Percentiles rank a stretch among this genome's conserved stretches.
phyloP scores from a whole-genome alignment of 495 filamentous ascomycete species.

The Penicillium robsamsonii region DNA sequence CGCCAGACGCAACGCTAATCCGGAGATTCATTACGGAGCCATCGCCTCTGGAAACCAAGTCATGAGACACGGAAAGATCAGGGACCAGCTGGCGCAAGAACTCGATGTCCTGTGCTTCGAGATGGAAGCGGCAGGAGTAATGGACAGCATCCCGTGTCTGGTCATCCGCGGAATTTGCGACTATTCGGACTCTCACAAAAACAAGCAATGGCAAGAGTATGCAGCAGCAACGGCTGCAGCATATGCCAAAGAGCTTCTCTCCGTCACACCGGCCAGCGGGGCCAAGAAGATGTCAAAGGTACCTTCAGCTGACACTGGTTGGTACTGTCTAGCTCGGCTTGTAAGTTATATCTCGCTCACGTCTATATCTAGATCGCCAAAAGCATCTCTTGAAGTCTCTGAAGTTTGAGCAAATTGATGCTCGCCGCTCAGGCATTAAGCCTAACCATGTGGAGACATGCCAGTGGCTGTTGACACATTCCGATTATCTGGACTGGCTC shows the following conservation, averaged over 20 bases:
- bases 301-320: no score
- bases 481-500: slow-evolving; percentile 49
- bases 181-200: slow-evolving; percentile 41
- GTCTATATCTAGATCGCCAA: neutral
- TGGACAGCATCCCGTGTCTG: slow-evolving; percentile 38
- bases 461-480: slow-evolving; percentile 44
- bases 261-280: neutral
- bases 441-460: slow-evolving; percentile 41
- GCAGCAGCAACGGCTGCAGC: slow-evolving; percentile 34
- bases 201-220: slow-evolving; percentile 36
- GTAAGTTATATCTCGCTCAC: no score
- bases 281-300: no score
- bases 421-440: slow-evolving; percentile 26
- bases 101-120: slow-evolving; percentile 41
- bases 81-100: slow-evolving; percentile 30
- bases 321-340: no score
- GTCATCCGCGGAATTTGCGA: slow-evolving; percentile 37
- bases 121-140: no score
- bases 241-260: slow-evolving; percentile 32
- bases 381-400: slow-evolving; percentile 25
- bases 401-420: slow-evolving; percentile 31
- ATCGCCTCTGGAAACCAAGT: slow-evolving; percentile 44
- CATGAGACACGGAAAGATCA: slow-evolving; percentile 30
- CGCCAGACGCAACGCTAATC: neutral
- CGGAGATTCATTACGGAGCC: slow-evolving; percentile 38